phyloP scores from a whole-genome alignment of 2,329 filamentous ascomycete genomes.

The Talaromyces sp. region DNA sequence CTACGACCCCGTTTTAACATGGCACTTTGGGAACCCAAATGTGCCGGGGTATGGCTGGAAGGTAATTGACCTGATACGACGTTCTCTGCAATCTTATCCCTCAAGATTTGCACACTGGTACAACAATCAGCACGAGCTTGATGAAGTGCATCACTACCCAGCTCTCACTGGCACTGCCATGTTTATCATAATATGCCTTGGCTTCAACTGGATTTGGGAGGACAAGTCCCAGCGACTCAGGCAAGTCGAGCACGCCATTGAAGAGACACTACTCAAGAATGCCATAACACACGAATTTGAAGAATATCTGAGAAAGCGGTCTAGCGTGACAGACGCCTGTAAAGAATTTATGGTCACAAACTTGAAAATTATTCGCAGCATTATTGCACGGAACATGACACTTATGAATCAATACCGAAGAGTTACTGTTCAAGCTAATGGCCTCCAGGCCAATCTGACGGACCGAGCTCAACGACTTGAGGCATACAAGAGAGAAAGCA shows the following conservation, averaged over 20 bases:
- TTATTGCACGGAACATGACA: neutral
- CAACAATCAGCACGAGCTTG: slow-evolving; percentile 8
- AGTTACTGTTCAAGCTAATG: neutral
- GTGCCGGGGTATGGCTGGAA: neutral
- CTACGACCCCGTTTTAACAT: neutral
- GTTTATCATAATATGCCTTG: neutral
- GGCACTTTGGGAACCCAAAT: neutral
- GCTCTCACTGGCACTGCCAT: neutral
- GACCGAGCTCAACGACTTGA: neutral
- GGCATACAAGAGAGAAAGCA: neutral
- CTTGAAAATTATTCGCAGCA: neutral
- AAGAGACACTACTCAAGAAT: slow-evolving; percentile 8
- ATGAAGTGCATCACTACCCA: slow-evolving; percentile 7
- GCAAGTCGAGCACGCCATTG: slow-evolving; percentile 1
- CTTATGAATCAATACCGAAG: neutral
- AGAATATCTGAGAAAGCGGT: neutral
- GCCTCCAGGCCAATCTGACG: neutral
- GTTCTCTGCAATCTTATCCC: neutral
- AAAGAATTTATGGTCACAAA: slow-evolving; percentile 1
- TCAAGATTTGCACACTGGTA: slow-evolving; percentile 1
- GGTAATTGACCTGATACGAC: neutral
- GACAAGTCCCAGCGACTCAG: slow-evolving; percentile 1
- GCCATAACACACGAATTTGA: slow-evolving; percentile 8
- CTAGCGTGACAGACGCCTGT: neutral
- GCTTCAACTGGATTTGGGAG: slow-evolving; percentile 4